Percentiles rank a stretch among this genome's conserved stretches.
phyloP scores from a whole-genome alignment of 2,329 filamentous ascomycete genomes.

The Microthyrium microscopicum region DNA sequence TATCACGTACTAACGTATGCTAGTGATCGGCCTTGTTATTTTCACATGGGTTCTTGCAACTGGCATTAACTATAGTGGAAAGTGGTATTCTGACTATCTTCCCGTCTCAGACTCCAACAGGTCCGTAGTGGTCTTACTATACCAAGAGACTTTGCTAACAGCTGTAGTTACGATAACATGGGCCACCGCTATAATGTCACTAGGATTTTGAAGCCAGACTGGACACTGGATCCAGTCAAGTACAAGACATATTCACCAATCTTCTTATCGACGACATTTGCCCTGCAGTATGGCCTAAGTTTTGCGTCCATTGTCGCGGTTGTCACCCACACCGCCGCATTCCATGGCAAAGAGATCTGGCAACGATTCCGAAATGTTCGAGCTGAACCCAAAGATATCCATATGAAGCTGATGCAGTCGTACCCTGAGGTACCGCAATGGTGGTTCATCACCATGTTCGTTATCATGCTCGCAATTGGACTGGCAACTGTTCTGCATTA shows the following conservation, averaged over 20 bases:
- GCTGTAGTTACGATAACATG: constrained; percentile 23
- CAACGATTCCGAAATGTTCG: constrained; percentile 19
- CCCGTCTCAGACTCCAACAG: constrained; percentile 14
- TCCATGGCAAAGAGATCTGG: constrained; percentile 19
- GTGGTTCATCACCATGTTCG: constrained; percentile 35
- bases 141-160: too few species aligned
- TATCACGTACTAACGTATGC: constrained; percentile 17
- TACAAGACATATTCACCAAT: constrained; percentile 21
- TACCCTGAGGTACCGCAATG: constrained; percentile 18
- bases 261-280: constrained; percentile 21
- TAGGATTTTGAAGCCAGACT: constrained; percentile 15
- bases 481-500: constrained; percentile 14
- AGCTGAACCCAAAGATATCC: constrained; percentile 17
- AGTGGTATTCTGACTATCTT: constrained; percentile 16
- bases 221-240: constrained; percentile 16
- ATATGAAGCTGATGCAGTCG: constrained; percentile 17
- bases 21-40: neutral
- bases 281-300: constrained; percentile 20
- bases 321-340: constrained; percentile 19
- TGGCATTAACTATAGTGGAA: constrained; percentile 9
- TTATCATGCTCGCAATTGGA: constrained; percentile 25
- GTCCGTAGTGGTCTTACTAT: too few species aligned
- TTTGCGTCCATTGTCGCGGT: constrained; percentile 21
- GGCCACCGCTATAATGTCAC: constrained; percentile 18
- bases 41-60: constrained; percentile 13